phyloP scores from a whole-genome alignment of 257 asterid species.

The Penstemon barbatus region DNA sequence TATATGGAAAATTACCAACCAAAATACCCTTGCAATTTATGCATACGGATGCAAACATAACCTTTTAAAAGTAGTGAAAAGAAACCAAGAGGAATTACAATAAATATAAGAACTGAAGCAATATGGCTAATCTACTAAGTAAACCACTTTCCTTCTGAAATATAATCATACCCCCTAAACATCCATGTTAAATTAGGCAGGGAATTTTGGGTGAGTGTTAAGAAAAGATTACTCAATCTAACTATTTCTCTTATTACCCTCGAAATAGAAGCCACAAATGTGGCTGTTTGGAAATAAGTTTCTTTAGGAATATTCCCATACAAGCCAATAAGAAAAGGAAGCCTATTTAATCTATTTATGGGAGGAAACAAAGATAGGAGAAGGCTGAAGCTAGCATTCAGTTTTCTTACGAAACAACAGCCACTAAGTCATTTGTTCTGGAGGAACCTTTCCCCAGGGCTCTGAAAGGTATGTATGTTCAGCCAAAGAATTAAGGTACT shows the following conservation, averaged over 20 bases:
- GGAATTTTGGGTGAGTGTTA: neutral
- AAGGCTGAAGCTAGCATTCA: neutral
- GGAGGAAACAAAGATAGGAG: neutral
- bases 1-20: no score
- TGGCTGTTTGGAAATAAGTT: neutral
- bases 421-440: neutral
- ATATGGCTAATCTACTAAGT: no score
- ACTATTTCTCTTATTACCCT: neutral
- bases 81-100: no score
- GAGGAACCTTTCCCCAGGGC: neutral
- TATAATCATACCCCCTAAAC: neutral
- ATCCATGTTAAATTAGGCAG: neutral
- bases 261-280: conserved; percentile 7
- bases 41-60: no score
- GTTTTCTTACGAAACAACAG: neutral
- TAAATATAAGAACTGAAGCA: no score
- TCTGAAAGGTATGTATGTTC: neutral
- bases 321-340: neutral
- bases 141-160: no score
- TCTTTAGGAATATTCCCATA: neutral
- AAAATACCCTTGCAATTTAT: no score
- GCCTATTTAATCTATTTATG: neutral
- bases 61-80: no score
- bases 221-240: neutral
- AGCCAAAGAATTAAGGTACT: neutral